Base-by-base conservation (phyloP, 2,329 filamentous ascomycete species). In the Trichoderma sp. region DNA sequence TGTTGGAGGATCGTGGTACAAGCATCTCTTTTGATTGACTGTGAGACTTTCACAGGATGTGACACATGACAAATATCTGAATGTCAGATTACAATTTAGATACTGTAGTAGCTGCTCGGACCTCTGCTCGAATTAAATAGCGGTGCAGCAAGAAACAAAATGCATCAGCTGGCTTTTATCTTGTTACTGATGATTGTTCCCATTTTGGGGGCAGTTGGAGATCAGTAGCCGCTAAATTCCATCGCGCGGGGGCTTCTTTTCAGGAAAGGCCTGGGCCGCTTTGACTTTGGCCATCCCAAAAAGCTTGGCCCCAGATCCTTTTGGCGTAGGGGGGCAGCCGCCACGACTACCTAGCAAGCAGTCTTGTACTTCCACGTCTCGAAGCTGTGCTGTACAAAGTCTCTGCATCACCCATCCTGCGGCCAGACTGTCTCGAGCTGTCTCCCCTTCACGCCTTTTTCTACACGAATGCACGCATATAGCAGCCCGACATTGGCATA, bases 371-470 rank as follows among this genome's bases (percentile, higher is more conserved):
- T 43, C 24, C 32, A 26, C 30, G 39, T 60, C 52, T n/a, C 14
- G 28, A 59, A 43, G 14, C 3, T 6, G 28, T 51, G 34, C 32
- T 46, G 26, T 60, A 52, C 65, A 67, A 61, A 61, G 24, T 18
- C 51, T 49, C 21, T 58, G n/a, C 32, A 59, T 61, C 56, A 28
- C 56, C 65, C 65, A 52, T 30, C 56, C 46, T 26, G 56, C 49
- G 26, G 16, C 24, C 34, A 30, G 26, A 61, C 16, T 46, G 2
- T 24, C 13, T 34, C 24, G 37, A 58, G 43, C 39, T 49, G 30
- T 30, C 56, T 18, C 55, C 63, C 34, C 18, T n/a, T n/a, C 63
- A 6, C 63, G 60, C 51, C 30, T 1, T 6, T 13, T n/a, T 43
- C 11, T 39, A 18, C 16, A 37, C 16, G 30, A 16, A 37, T 11